Evolutionary conservation across 2,329 filamentous ascomycete genomes (phyloP).

Genomic region (Westerdykella ornata): DNA sequence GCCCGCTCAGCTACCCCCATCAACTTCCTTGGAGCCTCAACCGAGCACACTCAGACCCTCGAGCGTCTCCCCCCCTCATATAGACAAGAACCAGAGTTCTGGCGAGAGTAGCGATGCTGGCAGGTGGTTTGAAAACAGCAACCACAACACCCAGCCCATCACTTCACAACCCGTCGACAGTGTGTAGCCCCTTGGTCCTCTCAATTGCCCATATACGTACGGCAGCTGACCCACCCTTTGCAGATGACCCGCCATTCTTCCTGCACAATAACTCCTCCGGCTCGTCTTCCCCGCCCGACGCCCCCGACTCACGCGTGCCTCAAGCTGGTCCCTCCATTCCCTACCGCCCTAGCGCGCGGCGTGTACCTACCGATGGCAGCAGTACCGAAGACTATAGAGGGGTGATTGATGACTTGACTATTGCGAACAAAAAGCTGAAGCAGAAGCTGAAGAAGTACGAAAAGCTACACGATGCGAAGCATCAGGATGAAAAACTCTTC

Average conservation of each 20-base stretch:
- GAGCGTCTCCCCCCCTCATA: constrained; percentile 31
- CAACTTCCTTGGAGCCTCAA: constrained; percentile 8
- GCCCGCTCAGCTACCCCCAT: not conserved
- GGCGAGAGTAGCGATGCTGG: constrained; percentile 48
- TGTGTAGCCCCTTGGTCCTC: constrained; percentile 14
- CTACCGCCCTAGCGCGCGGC: constrained; percentile 36
- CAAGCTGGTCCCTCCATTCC: constrained; percentile 15
- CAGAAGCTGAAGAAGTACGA: constrained; percentile 66
- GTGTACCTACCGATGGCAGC: constrained; percentile 44
- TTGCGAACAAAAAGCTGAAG: constrained; percentile 75
- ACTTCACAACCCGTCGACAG: constrained; percentile 39
- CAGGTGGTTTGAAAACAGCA: constrained; percentile 48
- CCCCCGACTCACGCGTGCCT: constrained; percentile 9
- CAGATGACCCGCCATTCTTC: constrained; percentile 42
- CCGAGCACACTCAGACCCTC: constrained; percentile 25
- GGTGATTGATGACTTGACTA: constrained; percentile 80
- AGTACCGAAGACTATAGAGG: constrained; percentile 69
- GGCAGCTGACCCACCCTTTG: constrained; percentile 3
- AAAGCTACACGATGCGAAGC: constrained; percentile 56
- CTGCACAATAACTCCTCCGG: constrained; percentile 41
- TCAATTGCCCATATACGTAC: not conserved
- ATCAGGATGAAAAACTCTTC: constrained; percentile 71
- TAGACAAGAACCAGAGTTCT: constrained; percentile 39
- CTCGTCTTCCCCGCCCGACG: constrained; percentile 38
- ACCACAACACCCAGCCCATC: constrained; percentile 42